These are phyloP conservation scores for Quercus alba DNA, from an alignment of 306 rosid genomes.

Conservation along the genomic window DNA sequence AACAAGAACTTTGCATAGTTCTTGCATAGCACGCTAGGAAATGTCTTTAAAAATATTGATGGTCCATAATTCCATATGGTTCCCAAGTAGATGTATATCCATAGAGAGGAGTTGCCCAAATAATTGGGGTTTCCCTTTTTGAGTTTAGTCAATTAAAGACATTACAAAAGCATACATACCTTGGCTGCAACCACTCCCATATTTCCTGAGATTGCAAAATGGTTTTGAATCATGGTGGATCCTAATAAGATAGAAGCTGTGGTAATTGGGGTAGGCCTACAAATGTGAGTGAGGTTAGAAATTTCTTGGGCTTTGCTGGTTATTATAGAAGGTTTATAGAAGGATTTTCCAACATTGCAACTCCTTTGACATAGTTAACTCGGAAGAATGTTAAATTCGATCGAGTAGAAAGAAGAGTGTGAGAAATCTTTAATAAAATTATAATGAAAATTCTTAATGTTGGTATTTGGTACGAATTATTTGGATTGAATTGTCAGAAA, in stretches of 20 bases:
- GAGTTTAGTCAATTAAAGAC: neutral
- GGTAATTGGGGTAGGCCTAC: too few relatives aligned
- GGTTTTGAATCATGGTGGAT: slow-evolving; percentile 64
- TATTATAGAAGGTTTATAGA: too few relatives aligned
- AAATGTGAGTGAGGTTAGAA: too few relatives aligned
- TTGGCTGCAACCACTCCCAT: slow-evolving; percentile 91
- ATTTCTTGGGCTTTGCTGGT: fast-evolving
- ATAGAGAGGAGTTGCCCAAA: neutral
- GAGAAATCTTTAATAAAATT: too few relatives aligned
- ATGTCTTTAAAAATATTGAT: neutral
- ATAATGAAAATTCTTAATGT: too few relatives aligned
- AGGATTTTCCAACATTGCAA: fast-evolving
- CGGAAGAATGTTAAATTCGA: too few relatives aligned
- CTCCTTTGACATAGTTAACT: too few relatives aligned
- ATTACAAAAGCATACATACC: slow-evolving; percentile 33
- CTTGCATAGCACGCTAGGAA: neutral
- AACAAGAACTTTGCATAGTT: neutral
- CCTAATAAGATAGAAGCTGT: too few relatives aligned
- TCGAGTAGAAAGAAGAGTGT: too few relatives aligned
- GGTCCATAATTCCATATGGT: neutral
- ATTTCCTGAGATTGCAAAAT: slow-evolving; percentile 85
- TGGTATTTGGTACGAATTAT: too few relatives aligned
- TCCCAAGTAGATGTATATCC: neutral
- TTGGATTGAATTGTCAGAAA: too few relatives aligned
- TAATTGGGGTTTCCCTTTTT: neutral